A percentile compares a stretch with the other conserved stretches of the same genome.
These are phyloP conservation scores for Peronospora destructor DNA, from an alignment of 352 stramenopile species.

Conservation along the genomic window DNA sequence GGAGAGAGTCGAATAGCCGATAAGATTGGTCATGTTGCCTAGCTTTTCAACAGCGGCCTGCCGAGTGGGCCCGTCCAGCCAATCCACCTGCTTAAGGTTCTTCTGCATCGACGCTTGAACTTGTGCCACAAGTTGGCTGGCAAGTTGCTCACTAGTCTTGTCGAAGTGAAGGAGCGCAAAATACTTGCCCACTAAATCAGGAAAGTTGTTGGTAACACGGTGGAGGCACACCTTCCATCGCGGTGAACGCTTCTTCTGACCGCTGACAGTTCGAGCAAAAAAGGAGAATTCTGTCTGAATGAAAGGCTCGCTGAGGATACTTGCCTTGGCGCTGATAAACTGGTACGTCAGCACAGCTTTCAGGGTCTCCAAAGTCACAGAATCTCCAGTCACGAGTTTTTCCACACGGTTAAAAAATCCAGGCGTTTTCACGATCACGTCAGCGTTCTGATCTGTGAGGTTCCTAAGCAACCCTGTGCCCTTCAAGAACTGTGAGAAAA, in stretches of 20 bases:
- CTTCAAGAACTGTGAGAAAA: slow-evolving; percentile 51
- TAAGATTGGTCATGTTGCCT: slow-evolving; percentile 58
- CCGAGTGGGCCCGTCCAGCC: slow-evolving; percentile 85
- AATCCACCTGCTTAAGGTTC: slow-evolving; percentile 73
- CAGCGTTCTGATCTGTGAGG: slow-evolving; percentile 25
- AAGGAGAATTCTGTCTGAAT: slow-evolving; percentile 88
- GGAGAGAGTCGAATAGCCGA: slow-evolving; percentile 42
- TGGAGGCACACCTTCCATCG: slow-evolving; percentile 88
- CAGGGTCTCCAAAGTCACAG: slow-evolving; percentile 40
- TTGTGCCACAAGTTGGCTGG: slow-evolving; percentile 80
- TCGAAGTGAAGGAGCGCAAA: slow-evolving; percentile 89
- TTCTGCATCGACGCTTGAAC: slow-evolving; percentile 77
- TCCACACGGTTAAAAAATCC: slow-evolving; percentile 49
- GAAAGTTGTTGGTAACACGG: slow-evolving; percentile 43
- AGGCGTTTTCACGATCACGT: slow-evolving; percentile 56
- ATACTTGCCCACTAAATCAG: slow-evolving; percentile 80
- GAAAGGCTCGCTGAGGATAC: slow-evolving; percentile 59
- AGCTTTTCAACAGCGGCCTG: slow-evolving; percentile 86
- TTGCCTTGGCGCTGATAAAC: slow-evolving; percentile 36
- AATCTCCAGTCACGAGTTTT: slow-evolving; percentile 29
- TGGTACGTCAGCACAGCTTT: slow-evolving; percentile 50
- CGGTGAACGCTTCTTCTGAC: slow-evolving; percentile 77
- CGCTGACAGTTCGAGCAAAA: slow-evolving; percentile 64
- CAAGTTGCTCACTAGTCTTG: slow-evolving; percentile 58
- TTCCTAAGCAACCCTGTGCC: slow-evolving; percentile 34